Evolutionary conservation across 805 yeast species (phyloP), one percentile per base, ranked within the genome.

Genomic region (Wickerhamiella brachini): DNA sequence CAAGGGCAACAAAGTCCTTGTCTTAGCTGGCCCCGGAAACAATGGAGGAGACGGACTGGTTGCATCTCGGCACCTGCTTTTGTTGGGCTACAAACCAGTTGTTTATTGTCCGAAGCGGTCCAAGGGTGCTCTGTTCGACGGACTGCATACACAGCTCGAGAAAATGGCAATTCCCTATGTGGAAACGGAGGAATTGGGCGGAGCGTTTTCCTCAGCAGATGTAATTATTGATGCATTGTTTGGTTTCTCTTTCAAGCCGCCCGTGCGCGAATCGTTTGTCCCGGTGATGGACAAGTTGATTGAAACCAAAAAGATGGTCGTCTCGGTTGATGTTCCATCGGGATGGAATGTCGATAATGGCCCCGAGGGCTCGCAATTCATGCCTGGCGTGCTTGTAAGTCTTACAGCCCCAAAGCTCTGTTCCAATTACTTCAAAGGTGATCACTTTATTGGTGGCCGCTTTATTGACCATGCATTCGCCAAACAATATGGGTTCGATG

Each of bases 291-390:
- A 59, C n/a, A 57, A 70, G 7, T 63, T 84, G 55, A 72, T 60
- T 58, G 52, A 49, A 51, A 34, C 70, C 39, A 13, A 51, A 1
- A 61, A 78, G 2, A 90, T 89, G 1, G 76, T 88, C 1, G 75
- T 85, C 0, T 78, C 94, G 0, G 85, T 93, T 1, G 98, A 93
- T 65, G 78, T 90, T 46, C 98, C 98, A 0, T 84, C 95, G 1
- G 95, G 97, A 0, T 93, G 98, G 98, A 90, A 89, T 62, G 97
- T 93, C 10, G 95, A 93, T 61, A 61, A 74, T 7, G 98, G 98
- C 0, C 95, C 93, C 0, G 66, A 70, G 0, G 60, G 54, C 1
- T 68, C 66, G 18, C 65, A 63, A 23, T 75, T 84, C 51, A 70
- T 70, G 23, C 95, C 97, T 0, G 65, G 74, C 5, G 78, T 80